phyloP scores from a whole-genome alignment of 2,329 filamentous ascomycete genomes.

The Talaromyces islandicus region DNA sequence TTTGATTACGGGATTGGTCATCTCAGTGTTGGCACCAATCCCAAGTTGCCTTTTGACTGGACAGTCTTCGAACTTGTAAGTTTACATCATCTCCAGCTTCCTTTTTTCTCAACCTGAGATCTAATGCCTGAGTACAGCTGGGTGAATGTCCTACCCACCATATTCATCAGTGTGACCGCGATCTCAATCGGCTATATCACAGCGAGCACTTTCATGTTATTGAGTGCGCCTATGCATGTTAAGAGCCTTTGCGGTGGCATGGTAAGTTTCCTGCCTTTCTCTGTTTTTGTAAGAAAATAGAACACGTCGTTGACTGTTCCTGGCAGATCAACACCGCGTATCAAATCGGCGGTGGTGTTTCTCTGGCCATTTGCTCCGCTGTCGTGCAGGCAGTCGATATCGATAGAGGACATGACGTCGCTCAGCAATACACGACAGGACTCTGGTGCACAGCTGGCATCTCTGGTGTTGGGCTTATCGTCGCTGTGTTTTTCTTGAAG shows the following conservation, averaged over 20 bases:
- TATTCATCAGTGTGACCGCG: constrained; percentile 34
- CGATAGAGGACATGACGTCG: constrained; percentile 25
- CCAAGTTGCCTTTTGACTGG: constrained; percentile 17
- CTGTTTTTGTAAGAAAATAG: too few relatives aligned
- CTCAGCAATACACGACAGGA: constrained; percentile 34
- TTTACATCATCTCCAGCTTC: background rate
- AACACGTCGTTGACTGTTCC: rapidly evolving
- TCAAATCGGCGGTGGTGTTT: constrained; percentile 38
- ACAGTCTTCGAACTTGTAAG: background rate
- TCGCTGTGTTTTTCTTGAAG: constrained; percentile 3
- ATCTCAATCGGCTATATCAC: constrained; percentile 39
- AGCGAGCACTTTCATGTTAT: constrained; percentile 36
- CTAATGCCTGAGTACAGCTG: constrained; percentile 20
- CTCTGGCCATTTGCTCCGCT: constrained; percentile 34
- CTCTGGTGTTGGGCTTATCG: constrained; percentile 28
- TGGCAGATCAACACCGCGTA: constrained; percentile 36
- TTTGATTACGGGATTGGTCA: constrained; percentile 28
- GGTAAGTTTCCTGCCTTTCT: constrained; percentile 15
- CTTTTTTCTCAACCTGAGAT: background rate
- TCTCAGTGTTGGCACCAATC: constrained; percentile 34
- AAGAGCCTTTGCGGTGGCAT: constrained; percentile 38
- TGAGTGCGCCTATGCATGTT: constrained; percentile 35
- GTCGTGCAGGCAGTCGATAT: constrained; percentile 34
- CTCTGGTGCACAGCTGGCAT: constrained; percentile 39
- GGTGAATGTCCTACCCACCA: constrained; percentile 35